Base-by-base conservation (phyloP, 2,329 filamentous ascomycete species). In the Cercospora sp. region DNA sequence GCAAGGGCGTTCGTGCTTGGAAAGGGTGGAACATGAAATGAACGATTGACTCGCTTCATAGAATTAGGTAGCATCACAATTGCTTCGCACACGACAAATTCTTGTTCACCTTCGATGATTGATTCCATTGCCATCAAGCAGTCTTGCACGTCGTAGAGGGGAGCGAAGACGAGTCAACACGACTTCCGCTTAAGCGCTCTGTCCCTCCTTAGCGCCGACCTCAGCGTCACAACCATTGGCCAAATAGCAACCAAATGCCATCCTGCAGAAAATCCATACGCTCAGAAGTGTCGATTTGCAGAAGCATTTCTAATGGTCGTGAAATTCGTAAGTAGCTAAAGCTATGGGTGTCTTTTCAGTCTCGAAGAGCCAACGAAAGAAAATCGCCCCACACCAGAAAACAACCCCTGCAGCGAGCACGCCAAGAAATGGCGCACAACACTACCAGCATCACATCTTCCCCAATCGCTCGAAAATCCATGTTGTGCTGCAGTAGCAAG, bases 261-360 rank as follows among this genome's bases (percentile, higher is more conserved):
- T 48, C 20, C 42, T 48, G 42, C 42, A 48, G 42, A 48, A 23
- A 48, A 51, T 10, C 8, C 5, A 26, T 23, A 23, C 45, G 45
- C 20, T 51, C 18, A 51, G 45, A 23, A 51, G n/a, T n/a, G 18
- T 51, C 20, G 45, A 13, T 51, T 23, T 20, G 5, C 45, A 51
- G 20, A 51, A 13, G 45, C 45, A 13, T 48, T 48, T 18, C 18
- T 48, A 23, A 23, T 23, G 45, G 33, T 48, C 33, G 36, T 26
- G 39, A 13, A n/a, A 30, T 61, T 61, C 59, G 30, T 60, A 60
- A 61, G n/a, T 45, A 16, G 23, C 36, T 48, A 45, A 51, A 51
- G 45, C 45, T 51, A 51, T 48, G 45, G 45, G 20, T 51, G 45
- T 26, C 20, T 48, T 60, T 28, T 61, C 59, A 61, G n/a, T 61